These are phyloP conservation scores for Salix brachista DNA, from an alignment of 345 rosid species.

Conservation along the genomic window DNA sequence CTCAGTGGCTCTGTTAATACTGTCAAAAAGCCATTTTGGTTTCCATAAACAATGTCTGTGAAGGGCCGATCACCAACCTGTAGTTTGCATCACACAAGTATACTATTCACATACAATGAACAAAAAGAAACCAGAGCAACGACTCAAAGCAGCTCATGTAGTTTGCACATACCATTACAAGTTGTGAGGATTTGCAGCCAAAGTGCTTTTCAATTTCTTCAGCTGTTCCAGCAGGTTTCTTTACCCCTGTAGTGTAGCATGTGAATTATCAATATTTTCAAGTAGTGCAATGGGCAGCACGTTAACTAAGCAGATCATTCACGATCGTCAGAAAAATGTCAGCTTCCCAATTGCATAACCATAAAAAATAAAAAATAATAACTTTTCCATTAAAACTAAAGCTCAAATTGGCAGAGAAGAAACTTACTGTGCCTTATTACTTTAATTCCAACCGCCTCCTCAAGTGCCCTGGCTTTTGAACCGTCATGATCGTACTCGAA, in stretches of 20 bases:
- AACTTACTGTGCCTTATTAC: constrained; percentile 85
- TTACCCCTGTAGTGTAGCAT: constrained; percentile 44
- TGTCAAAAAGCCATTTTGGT: constrained; percentile 78
- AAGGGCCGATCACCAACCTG: constrained; percentile 98
- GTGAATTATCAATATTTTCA: background rate
- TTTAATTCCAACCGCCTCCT: constrained; percentile 78
- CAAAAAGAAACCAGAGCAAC: background rate
- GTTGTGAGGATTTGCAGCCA: constrained; percentile 75
- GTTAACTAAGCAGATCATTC: background rate
- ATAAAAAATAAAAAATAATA: background rate
- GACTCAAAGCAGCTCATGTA: constrained; percentile 4
- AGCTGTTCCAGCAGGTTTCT: constrained; percentile 93
- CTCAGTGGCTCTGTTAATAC: constrained; percentile 74
- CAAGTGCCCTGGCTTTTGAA: constrained; percentile 76
- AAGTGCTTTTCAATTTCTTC: constrained; percentile 94
- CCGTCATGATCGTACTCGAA: constrained; percentile 82
- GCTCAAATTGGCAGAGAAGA: background rate
- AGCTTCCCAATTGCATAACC: background rate
- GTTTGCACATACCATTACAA: constrained; percentile 59
- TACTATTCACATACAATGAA: constrained; percentile 9
- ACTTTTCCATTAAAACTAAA: background rate
- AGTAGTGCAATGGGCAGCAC: background rate
- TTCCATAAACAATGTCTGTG: constrained; percentile 86
- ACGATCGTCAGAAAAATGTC: background rate
- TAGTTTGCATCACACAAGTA: constrained; percentile 10